phyloP scores from a whole-genome alignment of 257 asterid genomes.

The Solanum pimpinellifolium region DNA sequence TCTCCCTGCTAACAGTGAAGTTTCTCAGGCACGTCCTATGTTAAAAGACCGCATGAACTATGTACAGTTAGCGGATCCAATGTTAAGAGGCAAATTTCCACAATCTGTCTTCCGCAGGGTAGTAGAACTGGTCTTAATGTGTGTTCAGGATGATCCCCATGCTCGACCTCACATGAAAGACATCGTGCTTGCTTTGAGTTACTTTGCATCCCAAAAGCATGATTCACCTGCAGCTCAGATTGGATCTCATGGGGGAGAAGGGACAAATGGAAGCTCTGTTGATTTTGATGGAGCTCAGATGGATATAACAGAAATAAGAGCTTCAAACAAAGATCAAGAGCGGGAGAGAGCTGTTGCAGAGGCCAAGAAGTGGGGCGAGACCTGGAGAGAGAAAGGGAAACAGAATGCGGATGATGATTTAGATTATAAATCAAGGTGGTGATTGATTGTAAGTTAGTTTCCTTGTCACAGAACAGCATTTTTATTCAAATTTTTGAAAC shows the following conservation, averaged over 20 bases:
- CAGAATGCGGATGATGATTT: background rate
- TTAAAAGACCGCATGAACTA: constrained; percentile 13
- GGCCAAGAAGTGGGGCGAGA: constrained; percentile 47
- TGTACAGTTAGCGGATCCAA: constrained; percentile 22
- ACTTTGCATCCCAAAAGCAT: constrained; percentile 2
- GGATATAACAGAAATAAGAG: background rate
- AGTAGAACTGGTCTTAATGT: constrained; percentile 26
- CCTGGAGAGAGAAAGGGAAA: constrained; percentile 24
- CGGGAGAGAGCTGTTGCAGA: constrained; percentile 38
- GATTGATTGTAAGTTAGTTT: background rate
- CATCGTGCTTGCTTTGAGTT: constrained; percentile 12
- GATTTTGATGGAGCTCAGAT: background rate
- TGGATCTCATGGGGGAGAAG: background rate
- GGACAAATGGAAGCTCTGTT: background rate
- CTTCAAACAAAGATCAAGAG: constrained; percentile 10
- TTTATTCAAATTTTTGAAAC: background rate
- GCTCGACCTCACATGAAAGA: constrained; percentile 25
- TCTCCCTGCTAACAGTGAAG: background rate
- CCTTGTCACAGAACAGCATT: background rate
- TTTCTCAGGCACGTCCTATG: constrained; percentile 25
- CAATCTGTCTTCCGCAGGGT: constrained; percentile 8
- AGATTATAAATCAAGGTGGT: constrained; percentile 1
- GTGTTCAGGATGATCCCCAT: constrained; percentile 9
- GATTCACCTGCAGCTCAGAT: background rate
- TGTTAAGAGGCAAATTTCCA: constrained; percentile 16